A percentile compares a stretch with the other conserved stretches of the same genome.
phyloP scores from a whole-genome alignment of 306 rosid species.

The Quillaja saponaria region DNA sequence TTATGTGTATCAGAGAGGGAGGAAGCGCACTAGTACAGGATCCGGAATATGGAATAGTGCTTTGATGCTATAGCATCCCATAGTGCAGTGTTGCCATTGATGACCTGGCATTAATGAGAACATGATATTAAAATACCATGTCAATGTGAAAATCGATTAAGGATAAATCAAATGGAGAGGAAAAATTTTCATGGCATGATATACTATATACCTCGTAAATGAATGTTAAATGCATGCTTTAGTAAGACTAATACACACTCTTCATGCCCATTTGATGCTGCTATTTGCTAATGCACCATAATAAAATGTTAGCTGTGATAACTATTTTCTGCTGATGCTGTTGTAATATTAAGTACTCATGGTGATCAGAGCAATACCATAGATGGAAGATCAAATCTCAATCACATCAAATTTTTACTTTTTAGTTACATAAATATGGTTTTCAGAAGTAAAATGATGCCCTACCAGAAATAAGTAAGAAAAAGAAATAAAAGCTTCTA shows the following conservation, averaged over 20 bases:
- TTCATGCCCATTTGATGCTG: conserved; percentile 75
- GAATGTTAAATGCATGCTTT: conserved; percentile 58
- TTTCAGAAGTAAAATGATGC: too few species aligned
- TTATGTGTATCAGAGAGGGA: conserved; percentile 51
- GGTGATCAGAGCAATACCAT: background rate
- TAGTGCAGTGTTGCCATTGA: conserved; percentile 65
- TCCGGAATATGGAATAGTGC: conserved; percentile 62
- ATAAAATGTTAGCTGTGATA: conserved; percentile 27
- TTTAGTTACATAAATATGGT: background rate
- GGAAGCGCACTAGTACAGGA: conserved; percentile 52
- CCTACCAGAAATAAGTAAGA: too few species aligned
- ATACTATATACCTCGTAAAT: conserved; percentile 50
- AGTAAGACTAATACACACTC: conserved; percentile 72
- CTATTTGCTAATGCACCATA: conserved; percentile 58
- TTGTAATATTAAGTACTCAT: background rate
- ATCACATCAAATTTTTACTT: background rate
- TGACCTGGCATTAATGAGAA: conserved; percentile 49
- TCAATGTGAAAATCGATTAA: conserved; percentile 5
- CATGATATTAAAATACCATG: background rate
- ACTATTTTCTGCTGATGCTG: conserved; percentile 1
- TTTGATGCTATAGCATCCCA: conserved; percentile 76
- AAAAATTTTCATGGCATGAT: background rate
- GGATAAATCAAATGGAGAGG: background rate
- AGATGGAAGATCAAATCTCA: background rate
- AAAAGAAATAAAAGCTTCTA: too few species aligned